A percentile compares a stretch with the other conserved stretches of the same genome.
Conservation (phyloP, 1,284 basidiomycete species). For the Psilocybe mexicana region DNA sequence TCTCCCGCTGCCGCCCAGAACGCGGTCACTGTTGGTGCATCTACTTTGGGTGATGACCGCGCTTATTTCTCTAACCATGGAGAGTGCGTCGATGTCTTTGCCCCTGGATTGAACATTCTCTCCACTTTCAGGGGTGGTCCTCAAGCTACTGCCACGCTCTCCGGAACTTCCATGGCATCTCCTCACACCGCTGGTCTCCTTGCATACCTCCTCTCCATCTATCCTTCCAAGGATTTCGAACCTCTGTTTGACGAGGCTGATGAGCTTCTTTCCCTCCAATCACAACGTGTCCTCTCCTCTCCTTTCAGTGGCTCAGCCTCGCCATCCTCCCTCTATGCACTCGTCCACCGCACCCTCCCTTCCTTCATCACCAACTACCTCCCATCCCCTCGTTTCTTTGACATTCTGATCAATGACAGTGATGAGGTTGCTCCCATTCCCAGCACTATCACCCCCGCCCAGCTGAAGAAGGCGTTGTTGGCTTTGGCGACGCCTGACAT, state of each 20-base stretch:
- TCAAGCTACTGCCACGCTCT: slow-evolving; percentile 67
- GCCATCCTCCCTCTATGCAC: slow-evolving; percentile 46
- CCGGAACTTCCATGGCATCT: slow-evolving; percentile 73
- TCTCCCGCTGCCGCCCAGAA: slow-evolving; percentile 78
- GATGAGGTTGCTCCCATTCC: slow-evolving; percentile 40
- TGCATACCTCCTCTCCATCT: slow-evolving; percentile 84
- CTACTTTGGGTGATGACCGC: slow-evolving; percentile 77
- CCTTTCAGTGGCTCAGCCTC: slow-evolving; percentile 19
- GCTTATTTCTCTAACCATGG: slow-evolving; percentile 90
- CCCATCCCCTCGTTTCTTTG: slow-evolving; percentile 54
- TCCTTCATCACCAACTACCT: slow-evolving; percentile 59
- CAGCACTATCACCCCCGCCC: slow-evolving; percentile 56
- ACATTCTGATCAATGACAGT: slow-evolving; percentile 30
- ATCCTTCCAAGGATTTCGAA: slow-evolving; percentile 64
- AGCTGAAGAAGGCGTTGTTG: slow-evolving; percentile 77
- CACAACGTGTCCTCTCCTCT: slow-evolving; percentile 27
- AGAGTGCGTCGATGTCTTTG: slow-evolving; percentile 81
- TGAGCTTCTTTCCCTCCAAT: slow-evolving; percentile 30
- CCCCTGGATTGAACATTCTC: slow-evolving; percentile 79
- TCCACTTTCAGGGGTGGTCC: slow-evolving; percentile 73
- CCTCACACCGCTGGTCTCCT: slow-evolving; percentile 74
- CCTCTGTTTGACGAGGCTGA: slow-evolving; percentile 39
- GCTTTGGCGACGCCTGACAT: slow-evolving; percentile 57
- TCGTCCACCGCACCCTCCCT: slow-evolving; percentile 59
- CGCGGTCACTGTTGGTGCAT: slow-evolving; percentile 87